A percentile compares a stretch with the other conserved stretches of the same genome.
These are phyloP conservation scores for Senna tora DNA, from an alignment of 306 rosid genomes.

Conservation along the genomic window DNA sequence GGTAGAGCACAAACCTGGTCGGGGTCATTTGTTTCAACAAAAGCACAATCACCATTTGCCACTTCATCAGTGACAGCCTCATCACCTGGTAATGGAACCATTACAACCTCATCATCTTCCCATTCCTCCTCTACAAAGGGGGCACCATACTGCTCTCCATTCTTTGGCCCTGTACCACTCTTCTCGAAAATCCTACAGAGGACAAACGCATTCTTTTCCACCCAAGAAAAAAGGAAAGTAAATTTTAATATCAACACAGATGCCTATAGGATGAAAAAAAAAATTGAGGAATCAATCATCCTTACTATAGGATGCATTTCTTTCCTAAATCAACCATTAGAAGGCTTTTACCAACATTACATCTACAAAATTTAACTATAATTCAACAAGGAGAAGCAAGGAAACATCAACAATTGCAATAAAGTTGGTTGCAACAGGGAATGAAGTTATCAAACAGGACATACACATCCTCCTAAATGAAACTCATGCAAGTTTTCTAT, in stretches of 20 bases:
- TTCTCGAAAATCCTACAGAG: conserved; percentile 92
- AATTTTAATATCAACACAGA: conserved; percentile 35
- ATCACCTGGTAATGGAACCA: conserved; percentile 36
- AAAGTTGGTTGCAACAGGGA: no score
- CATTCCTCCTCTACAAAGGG: conserved; percentile 87
- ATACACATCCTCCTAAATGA: no score
- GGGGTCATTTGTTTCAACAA: conserved; percentile 49
- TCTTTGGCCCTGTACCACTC: conserved; percentile 94
- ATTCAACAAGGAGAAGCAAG: no score
- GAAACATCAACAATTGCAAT: no score
- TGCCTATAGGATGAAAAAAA: neutral
- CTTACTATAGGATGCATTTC: no score
- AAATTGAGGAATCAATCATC: no score
- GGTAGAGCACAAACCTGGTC: conserved; percentile 57
- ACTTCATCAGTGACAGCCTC: conserved; percentile 32
- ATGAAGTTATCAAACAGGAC: no score
- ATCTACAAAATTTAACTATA: no score
- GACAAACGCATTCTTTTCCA: conserved; percentile 79
- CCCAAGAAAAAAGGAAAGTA: conserved; percentile 29
- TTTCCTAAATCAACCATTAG: no score
- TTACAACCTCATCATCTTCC: conserved; percentile 56
- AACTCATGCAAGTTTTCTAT: no score
- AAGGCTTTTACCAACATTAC: no score
- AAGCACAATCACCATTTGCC: conserved; percentile 29
- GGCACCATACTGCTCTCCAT: conserved; percentile 95